These are phyloP conservation scores for Xenosphaeropsis pyriputrescens DNA, from an alignment of 2,329 filamentous ascomycete species.

Conservation along the genomic window DNA sequence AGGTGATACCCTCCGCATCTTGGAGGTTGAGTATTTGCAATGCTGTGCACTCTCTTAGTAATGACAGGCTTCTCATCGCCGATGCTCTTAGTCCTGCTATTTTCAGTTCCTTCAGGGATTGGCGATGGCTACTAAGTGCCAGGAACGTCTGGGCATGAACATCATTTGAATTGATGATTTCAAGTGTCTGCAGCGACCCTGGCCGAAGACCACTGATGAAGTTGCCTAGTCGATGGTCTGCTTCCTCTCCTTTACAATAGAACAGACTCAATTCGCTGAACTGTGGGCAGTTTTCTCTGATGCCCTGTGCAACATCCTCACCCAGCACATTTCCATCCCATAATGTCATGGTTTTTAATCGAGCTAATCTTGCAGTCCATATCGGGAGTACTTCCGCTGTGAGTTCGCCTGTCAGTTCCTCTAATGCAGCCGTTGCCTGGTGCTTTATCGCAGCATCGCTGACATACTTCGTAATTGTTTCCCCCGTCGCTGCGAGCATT, in stretches of 20 bases:
- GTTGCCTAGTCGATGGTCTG: constrained; percentile 39
- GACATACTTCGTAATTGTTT: constrained; percentile 38
- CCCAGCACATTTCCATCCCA: constrained; percentile 45
- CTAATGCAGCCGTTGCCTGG: constrained; percentile 34
- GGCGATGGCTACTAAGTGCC: constrained; percentile 33
- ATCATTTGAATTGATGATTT: constrained; percentile 38
- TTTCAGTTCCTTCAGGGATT: constrained; percentile 37
- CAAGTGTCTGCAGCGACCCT: constrained; percentile 42
- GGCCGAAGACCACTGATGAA: constrained; percentile 41
- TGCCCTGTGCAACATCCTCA: constrained; percentile 33
- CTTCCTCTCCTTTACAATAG: constrained; percentile 24
- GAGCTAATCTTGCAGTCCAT: constrained; percentile 44
- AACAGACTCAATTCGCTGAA: constrained; percentile 47
- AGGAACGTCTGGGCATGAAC: constrained; percentile 38
- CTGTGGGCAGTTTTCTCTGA: constrained; percentile 41
- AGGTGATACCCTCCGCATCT: constrained; percentile 26
- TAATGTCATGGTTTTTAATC: constrained; percentile 42
- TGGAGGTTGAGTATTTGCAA: constrained; percentile 33
- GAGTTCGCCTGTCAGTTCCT: constrained; percentile 40
- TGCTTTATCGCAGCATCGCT: constrained; percentile 21
- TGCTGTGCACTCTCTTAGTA: constrained; percentile 30
- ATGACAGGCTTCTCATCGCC: constrained; percentile 30
- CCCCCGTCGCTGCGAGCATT: constrained; percentile 33
- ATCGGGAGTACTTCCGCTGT: constrained; percentile 33
- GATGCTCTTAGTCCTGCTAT: constrained; percentile 30